These are phyloP conservation scores for Populus nigra DNA, from an alignment of 345 rosid species.

Conservation along the genomic window DNA sequence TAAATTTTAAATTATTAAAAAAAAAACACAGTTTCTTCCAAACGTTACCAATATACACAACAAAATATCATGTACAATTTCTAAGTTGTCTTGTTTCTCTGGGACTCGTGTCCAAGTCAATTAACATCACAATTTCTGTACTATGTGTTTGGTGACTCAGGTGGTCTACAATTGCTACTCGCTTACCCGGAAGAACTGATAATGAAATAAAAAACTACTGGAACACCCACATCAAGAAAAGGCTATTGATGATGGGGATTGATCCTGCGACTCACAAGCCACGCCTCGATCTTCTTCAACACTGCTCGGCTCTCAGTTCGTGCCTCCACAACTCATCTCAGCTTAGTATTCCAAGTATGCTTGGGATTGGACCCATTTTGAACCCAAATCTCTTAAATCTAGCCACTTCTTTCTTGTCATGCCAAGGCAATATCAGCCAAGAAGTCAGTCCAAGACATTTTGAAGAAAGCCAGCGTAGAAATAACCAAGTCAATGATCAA, in stretches of 20 bases:
- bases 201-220: slow-evolving; percentile 86
- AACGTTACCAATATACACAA: no score
- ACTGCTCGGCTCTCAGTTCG: slow-evolving; percentile 28
- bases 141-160: slow-evolving; percentile 24
- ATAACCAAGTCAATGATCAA: slow-evolving; percentile 25
- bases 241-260: slow-evolving; percentile 69
- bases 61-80: background rate
- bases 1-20: no score
- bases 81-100: background rate
- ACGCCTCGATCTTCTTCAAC: slow-evolving; percentile 47
- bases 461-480: slow-evolving; percentile 13
- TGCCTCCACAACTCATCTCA: slow-evolving; percentile 24
- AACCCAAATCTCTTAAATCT: slow-evolving; percentile 27
- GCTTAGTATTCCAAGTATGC: slow-evolving; percentile 31
- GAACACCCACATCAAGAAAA: slow-evolving; percentile 85
- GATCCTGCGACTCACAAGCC: slow-evolving; percentile 84
- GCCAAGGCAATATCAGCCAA: slow-evolving; percentile 15
- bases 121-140: background rate
- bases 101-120: background rate
- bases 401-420: slow-evolving; percentile 24
- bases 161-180: slow-evolving; percentile 89
- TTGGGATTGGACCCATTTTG: slow-evolving; percentile 28
- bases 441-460: background rate
- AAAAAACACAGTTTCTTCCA: no score
- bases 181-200: slow-evolving; percentile 82